Evolutionary conservation across 306 rosid genomes (phyloP).

Genomic region (Luffa acutangula): DNA sequence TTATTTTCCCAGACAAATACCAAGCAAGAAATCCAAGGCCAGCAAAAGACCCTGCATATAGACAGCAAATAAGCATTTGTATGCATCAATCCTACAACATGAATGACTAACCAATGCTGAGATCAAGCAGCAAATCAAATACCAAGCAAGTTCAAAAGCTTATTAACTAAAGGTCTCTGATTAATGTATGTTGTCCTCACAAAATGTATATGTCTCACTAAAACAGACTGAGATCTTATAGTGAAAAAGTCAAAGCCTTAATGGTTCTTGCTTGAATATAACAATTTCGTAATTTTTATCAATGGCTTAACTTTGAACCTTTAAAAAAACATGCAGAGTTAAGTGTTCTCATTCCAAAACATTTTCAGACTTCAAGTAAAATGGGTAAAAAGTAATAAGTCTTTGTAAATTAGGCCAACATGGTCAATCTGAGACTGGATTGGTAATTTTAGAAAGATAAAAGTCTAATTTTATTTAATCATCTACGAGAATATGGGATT

Average conservation of each 20-base stretch:
- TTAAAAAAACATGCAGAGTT: background rate
- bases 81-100: background rate
- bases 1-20: constrained; percentile 74
- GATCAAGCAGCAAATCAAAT: background rate
- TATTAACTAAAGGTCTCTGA: background rate
- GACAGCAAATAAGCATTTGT: background rate
- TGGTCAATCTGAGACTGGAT: background rate
- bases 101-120: background rate
- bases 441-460: background rate
- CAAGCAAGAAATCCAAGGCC: constrained; percentile 77
- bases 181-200: background rate
- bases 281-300: background rate
- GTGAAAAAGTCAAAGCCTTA: background rate
- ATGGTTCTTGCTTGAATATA: background rate
- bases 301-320: background rate
- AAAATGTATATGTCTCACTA: background rate
- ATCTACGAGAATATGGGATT: background rate
- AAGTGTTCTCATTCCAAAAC: background rate
- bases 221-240: background rate
- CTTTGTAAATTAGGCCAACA: background rate
- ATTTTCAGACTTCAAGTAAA: background rate
- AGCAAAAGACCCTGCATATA: constrained; percentile 75
- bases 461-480: background rate
- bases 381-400: background rate
- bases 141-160: background rate